Conservation (phyloP, 306 rosid genomes). For the Trifolium dubium region DNA sequence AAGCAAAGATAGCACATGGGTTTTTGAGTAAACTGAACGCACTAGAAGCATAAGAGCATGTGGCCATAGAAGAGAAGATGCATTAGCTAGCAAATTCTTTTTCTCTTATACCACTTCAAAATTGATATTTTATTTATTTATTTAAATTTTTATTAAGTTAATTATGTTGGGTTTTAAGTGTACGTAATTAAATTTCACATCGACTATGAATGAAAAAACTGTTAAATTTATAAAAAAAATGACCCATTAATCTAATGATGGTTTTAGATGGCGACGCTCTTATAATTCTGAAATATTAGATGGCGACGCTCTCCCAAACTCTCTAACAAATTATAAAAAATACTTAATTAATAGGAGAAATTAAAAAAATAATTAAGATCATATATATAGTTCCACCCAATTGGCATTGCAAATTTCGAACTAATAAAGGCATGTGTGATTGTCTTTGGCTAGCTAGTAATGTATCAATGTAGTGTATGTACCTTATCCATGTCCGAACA, state of each 20-base stretch:
- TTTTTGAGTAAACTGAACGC: constrained; percentile 57
- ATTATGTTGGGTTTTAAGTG: too few relatives aligned
- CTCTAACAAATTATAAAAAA: too few relatives aligned
- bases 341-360: background rate
- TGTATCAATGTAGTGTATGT: constrained; percentile 39
- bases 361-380: background rate
- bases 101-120: background rate
- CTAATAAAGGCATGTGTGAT: constrained; percentile 69
- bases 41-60: constrained; percentile 70
- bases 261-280: too few relatives aligned
- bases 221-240: too few relatives aligned
- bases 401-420: constrained; percentile 71
- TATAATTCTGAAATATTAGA: too few relatives aligned
- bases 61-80: constrained; percentile 60
- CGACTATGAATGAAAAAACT: too few relatives aligned
- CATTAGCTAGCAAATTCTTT: constrained; percentile 25
- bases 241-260: too few relatives aligned
- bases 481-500: constrained; percentile 57
- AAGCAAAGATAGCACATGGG: constrained; percentile 76
- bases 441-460: constrained; percentile 53
- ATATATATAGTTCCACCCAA: constrained; percentile 54
- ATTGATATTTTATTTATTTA: background rate
- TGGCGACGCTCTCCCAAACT: too few relatives aligned
- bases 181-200: too few relatives aligned
- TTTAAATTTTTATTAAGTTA: too few relatives aligned